Evolutionary conservation across 805 yeast genomes (phyloP).

Genomic region (Myxozyma vanderwaltii): DNA sequence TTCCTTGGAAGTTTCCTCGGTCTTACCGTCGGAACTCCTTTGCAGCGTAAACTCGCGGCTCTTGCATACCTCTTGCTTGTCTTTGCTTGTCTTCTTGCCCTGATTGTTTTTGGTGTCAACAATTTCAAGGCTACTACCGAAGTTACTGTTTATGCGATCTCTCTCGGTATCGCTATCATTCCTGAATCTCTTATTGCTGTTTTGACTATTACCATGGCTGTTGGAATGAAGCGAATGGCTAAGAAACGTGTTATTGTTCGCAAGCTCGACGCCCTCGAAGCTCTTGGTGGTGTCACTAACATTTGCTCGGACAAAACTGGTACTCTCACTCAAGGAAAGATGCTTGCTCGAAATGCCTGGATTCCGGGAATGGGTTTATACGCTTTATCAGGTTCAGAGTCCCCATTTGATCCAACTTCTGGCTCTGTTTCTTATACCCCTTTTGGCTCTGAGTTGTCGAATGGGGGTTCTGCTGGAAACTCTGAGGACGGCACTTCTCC

Average conservation of each 20-base stretch:
- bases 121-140: slow-evolving; percentile 70
- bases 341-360: slow-evolving; percentile 74
- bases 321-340: slow-evolving; percentile 76
- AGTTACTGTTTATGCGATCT: slow-evolving; percentile 85
- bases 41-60: slow-evolving; percentile 73
- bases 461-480: too few species aligned
- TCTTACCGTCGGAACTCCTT: slow-evolving; percentile 76
- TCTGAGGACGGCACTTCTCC: neutral
- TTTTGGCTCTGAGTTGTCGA: too few species aligned
- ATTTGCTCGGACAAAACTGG: slow-evolving; percentile 85
- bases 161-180: slow-evolving; percentile 80
- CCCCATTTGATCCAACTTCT: slow-evolving; percentile 63
- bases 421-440: slow-evolving; percentile 48
- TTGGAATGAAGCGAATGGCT: slow-evolving; percentile 74
- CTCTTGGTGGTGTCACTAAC: slow-evolving; percentile 75
- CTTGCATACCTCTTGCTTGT: slow-evolving; percentile 71
- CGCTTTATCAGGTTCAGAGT: slow-evolving; percentile 56
- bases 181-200: slow-evolving; percentile 81
- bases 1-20: slow-evolving; percentile 72
- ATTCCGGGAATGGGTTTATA: slow-evolving; percentile 63
- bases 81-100: slow-evolving; percentile 80
- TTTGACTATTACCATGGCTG: slow-evolving; percentile 82
- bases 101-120: slow-evolving; percentile 85
- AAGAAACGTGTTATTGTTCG: slow-evolving; percentile 70
- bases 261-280: slow-evolving; percentile 75